phyloP scores from a whole-genome alignment of 148 eudicot genomes.

The Persicaria tinctoria region DNA sequence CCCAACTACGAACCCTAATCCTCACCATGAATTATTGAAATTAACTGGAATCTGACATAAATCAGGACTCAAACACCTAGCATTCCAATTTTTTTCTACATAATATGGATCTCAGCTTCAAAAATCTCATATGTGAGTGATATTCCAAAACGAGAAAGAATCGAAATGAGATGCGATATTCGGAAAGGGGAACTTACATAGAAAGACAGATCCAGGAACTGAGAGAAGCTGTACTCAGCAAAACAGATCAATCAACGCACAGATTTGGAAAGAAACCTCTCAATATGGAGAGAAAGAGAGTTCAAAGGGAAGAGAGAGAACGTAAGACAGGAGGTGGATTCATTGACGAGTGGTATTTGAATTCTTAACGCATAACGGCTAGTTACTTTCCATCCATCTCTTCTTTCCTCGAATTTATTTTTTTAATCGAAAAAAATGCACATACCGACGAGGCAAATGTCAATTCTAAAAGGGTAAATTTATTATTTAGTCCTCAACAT shows the following conservation, averaged over 20 bases:
- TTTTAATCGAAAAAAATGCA: not conserved
- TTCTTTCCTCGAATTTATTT: no score
- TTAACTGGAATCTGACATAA: not conserved
- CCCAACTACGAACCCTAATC: not conserved
- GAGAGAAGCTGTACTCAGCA: not conserved
- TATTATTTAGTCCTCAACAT: no score
- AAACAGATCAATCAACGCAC: not conserved
- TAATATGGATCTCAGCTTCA: not conserved
- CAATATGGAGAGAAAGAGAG: not conserved
- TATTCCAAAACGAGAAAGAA: constrained; percentile 6
- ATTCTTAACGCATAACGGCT: not conserved
- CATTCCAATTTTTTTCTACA: not conserved
- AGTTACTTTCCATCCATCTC: not conserved
- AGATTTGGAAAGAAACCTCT: not conserved
- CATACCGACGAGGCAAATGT: no score
- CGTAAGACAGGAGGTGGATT: not conserved
- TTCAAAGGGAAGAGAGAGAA: not conserved
- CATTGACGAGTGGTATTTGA: not conserved
- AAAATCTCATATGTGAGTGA: not conserved
- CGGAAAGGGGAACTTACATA: not conserved
- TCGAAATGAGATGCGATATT: not conserved
- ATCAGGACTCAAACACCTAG: not conserved
- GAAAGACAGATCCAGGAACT: not conserved
- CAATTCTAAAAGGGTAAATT: no score
- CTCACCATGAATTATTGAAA: not conserved